Percentiles rank a stretch among this genome's conserved stretches.
Conservation (phyloP, 176 grass and related monocot genomes). For the Triticum urartu region DNA sequence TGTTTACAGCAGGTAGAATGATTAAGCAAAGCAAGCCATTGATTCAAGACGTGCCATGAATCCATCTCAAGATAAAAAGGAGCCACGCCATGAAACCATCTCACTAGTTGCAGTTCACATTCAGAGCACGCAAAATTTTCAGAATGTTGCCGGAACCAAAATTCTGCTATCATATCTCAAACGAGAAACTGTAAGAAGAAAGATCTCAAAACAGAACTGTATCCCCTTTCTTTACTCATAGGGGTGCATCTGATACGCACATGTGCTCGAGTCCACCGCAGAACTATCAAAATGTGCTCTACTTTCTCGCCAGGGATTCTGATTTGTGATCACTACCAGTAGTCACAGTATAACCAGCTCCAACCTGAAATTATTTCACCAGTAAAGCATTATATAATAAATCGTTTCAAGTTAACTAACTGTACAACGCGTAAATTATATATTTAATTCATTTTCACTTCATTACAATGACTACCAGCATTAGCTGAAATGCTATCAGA, state of each 20-base stretch:
- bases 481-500: not conserved
- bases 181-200: not conserved
- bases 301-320: slow-evolving; percentile 79
- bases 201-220: not conserved
- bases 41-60: too few relatives aligned
- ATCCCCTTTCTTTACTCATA: not conserved
- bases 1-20: too few relatives aligned
- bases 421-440: not conserved
- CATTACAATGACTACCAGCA: not conserved
- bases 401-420: not conserved
- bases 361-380: slow-evolving; percentile 53
- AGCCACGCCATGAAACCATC: too few relatives aligned
- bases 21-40: too few relatives aligned
- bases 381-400: not conserved
- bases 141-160: not conserved
- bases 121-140: not conserved
- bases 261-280: slow-evolving; percentile 5
- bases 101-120: not conserved
- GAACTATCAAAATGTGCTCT: slow-evolving; percentile 34
- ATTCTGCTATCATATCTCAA: not conserved
- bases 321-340: slow-evolving; percentile 81
- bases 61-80: too few relatives aligned
- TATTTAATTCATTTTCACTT: not conserved
- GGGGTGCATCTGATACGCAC: slow-evolving; percentile 17
- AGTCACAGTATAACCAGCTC: slow-evolving; percentile 82